Evolutionary conservation across 2,329 filamentous ascomycete species (phyloP).

Genomic region (Pyrenophora tritici-repentis): DNA sequence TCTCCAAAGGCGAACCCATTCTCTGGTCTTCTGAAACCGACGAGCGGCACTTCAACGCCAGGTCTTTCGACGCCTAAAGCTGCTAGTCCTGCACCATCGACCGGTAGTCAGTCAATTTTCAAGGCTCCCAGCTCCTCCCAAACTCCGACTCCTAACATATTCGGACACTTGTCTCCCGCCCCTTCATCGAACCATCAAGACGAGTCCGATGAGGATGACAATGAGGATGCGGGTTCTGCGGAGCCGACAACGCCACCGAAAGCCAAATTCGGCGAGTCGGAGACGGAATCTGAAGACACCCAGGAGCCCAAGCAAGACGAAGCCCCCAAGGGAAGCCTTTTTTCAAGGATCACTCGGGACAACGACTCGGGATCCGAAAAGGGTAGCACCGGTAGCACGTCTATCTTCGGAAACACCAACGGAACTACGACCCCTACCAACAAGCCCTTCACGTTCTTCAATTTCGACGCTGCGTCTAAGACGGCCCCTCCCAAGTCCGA

Average conservation of each 20-base stretch:
- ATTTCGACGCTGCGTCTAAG: constrained; percentile 37
- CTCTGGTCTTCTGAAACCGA: constrained; percentile 24
- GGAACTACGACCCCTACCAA: constrained; percentile 35
- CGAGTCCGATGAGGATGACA: constrained; percentile 34
- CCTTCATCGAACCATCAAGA: constrained; percentile 39
- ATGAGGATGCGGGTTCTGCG: constrained; percentile 16
- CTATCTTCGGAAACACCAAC: constrained; percentile 28
- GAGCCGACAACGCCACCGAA: constrained; percentile 28
- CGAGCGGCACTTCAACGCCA: constrained; percentile 30
- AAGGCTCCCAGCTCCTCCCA: constrained; percentile 29
- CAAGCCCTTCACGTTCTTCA: constrained; percentile 35
- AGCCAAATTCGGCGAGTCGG: constrained; percentile 30
- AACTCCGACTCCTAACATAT: constrained; percentile 36
- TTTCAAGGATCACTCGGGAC: constrained; percentile 36
- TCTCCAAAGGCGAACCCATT: constrained; percentile 22
- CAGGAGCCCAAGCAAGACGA: constrained; percentile 26
- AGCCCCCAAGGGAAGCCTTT: constrained; percentile 23
- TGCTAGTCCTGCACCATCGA: constrained; percentile 39
- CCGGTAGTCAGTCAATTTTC: constrained; percentile 40
- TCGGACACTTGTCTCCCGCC: constrained; percentile 43
- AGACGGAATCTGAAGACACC: constrained; percentile 33
- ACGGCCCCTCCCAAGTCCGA: constrained; percentile 35
- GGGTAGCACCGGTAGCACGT: constrained; percentile 20
- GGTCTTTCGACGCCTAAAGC: constrained; percentile 31
- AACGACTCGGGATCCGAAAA: constrained; percentile 32